A percentile compares a stretch with the other conserved stretches of the same genome.
Conservation (phyloP, 2,329 filamentous ascomycete species). For the Penicillium sp. region DNA sequence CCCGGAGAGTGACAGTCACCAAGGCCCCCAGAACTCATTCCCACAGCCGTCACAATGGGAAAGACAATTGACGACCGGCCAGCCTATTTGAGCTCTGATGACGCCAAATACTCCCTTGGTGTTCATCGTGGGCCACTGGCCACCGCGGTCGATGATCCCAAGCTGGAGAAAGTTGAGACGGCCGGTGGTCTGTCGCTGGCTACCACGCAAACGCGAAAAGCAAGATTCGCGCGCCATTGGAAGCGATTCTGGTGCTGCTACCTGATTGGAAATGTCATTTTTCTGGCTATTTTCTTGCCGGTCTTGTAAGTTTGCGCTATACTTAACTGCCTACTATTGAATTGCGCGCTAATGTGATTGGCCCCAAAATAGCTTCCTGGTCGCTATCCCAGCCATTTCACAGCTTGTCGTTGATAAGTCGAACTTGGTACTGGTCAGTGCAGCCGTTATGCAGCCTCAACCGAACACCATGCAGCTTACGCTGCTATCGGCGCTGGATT, state of each 20-base stretch:
- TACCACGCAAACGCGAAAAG: slow-evolving; percentile 22
- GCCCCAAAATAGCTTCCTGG: slow-evolving; percentile 33
- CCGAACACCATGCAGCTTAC: slow-evolving; percentile 34
- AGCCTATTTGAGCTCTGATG: slow-evolving; percentile 25
- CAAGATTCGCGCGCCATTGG: slow-evolving; percentile 36
- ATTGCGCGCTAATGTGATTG: not conserved
- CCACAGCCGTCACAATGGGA: slow-evolving; percentile 20
- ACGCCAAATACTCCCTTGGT: slow-evolving; percentile 33
- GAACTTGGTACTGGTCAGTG: slow-evolving; percentile 36
- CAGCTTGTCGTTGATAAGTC: slow-evolving; percentile 41
- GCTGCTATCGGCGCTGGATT: slow-evolving; percentile 35
- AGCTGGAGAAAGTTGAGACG: slow-evolving; percentile 29
- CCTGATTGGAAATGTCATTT: slow-evolving; percentile 33
- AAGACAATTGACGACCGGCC: slow-evolving; percentile 25
- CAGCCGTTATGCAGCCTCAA: slow-evolving; percentile 35
- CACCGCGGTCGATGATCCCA: slow-evolving; percentile 14
- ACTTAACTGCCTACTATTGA: not conserved
- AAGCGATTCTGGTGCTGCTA: slow-evolving; percentile 42
- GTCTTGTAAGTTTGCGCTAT: slow-evolving; percentile 34
- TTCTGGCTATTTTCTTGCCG: slow-evolving; percentile 41
- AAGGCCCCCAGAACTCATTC: not conserved
- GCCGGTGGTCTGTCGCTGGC: slow-evolving; percentile 28
- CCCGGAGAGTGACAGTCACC: not conserved
- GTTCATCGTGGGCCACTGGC: slow-evolving; percentile 31
- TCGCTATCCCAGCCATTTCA: slow-evolving; percentile 43